These are phyloP conservation scores for Clonostachys solani DNA, from an alignment of 2,329 filamentous ascomycete genomes.

Conservation along the genomic window DNA sequence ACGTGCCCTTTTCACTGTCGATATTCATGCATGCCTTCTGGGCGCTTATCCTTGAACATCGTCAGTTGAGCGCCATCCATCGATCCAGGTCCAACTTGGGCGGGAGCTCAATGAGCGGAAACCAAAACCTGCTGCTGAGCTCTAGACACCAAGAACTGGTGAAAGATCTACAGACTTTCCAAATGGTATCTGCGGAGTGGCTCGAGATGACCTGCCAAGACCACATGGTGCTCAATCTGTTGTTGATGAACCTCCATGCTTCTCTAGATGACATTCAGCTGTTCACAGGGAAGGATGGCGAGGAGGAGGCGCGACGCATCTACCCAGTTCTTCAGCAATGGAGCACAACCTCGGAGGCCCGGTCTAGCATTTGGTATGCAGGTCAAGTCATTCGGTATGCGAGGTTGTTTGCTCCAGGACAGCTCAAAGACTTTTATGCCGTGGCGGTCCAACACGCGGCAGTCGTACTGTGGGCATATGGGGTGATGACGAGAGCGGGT, in stretches of 20 bases:
- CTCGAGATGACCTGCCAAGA: constrained; percentile 39
- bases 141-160: constrained; percentile 60
- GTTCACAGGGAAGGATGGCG: constrained; percentile 63
- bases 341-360: constrained; percentile 48
- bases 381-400: constrained; percentile 62
- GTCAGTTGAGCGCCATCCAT: constrained; percentile 50
- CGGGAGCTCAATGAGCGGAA: constrained; percentile 23
- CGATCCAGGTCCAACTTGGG: constrained; percentile 39
- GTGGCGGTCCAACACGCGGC: constrained; percentile 66
- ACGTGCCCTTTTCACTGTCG: constrained; percentile 50
- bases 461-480: constrained; percentile 66
- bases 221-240: constrained; percentile 43
- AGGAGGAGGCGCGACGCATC: constrained; percentile 57
- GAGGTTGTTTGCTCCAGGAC: constrained; percentile 43
- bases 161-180: constrained; percentile 47
- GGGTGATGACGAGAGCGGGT: constrained; percentile 47
- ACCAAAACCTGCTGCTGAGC: constrained; percentile 39
- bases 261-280: constrained; percentile 62
- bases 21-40: constrained; percentile 64
- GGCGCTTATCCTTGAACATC: constrained; percentile 62
- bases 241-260: constrained; percentile 61
- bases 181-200: constrained; percentile 35
- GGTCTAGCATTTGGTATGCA: constrained; percentile 63
- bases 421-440: constrained; percentile 62
- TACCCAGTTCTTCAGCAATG: constrained; percentile 56